These are phyloP conservation scores for Aspergillus sp. DNA, from an alignment of 2,329 filamentous ascomycete genomes.

Conservation along the genomic window DNA sequence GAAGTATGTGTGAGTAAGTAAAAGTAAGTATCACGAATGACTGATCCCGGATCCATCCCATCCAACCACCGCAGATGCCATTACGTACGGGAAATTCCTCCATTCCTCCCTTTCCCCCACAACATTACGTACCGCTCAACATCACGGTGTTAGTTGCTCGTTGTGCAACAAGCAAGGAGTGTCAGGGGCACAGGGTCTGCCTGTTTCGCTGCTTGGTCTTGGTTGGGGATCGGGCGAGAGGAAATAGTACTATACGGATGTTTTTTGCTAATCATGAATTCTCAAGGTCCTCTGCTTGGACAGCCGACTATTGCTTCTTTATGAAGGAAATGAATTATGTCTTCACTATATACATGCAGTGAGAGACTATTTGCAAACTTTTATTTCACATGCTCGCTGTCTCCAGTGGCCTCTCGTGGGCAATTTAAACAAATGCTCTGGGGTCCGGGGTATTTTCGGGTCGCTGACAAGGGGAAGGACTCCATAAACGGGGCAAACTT, in stretches of 20 bases:
- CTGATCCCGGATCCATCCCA: background rate
- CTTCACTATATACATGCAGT: background rate
- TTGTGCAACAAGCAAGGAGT: background rate
- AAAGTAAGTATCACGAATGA: background rate
- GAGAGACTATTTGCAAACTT: background rate
- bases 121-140: background rate
- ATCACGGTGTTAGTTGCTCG: background rate
- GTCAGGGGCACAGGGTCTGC: no score
- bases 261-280: no score
- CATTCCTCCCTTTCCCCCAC: background rate
- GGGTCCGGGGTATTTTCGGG: background rate
- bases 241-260: no score
- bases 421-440: background rate
- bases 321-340: background rate
- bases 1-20: background rate
- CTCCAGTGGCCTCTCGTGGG: background rate
- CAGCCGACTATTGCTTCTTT: no score
- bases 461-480: background rate
- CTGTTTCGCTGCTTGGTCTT: no score
- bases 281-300: no score
- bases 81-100: background rate
- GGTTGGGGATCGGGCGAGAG: no score
- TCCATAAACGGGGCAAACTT: constrained; percentile 4
- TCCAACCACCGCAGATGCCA: background rate
- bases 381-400: background rate